phyloP scores from a whole-genome alignment of 495 filamentous ascomycete species.

The Penicillium salamii region DNA sequence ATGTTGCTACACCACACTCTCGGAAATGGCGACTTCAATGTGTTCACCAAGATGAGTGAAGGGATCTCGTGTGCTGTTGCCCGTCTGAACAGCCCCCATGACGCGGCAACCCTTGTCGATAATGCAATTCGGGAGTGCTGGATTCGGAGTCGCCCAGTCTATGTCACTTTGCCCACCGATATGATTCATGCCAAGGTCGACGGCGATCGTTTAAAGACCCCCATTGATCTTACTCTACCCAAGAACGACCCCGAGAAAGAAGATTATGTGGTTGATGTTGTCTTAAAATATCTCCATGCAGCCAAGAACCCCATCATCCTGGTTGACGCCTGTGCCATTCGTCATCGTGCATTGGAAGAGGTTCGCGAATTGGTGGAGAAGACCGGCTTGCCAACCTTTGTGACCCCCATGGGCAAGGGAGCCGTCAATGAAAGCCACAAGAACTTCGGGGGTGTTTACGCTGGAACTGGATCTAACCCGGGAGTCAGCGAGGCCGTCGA shows the following conservation, averaged over 20 bases:
- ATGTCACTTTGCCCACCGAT: conserved; percentile 83
- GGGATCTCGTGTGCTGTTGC: conserved; percentile 68
- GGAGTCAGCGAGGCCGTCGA: conserved; percentile 74
- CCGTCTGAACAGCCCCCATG: conserved; percentile 63
- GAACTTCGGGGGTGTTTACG: conserved; percentile 84
- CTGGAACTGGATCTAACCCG: conserved; percentile 70
- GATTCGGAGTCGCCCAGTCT: conserved; percentile 71
- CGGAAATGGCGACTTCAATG: conserved; percentile 84
- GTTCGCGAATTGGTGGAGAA: conserved; percentile 74
- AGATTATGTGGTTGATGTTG: conserved; percentile 77
- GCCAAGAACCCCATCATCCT: conserved; percentile 79
- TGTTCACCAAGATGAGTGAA: conserved; percentile 76
- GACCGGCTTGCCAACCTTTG: conserved; percentile 77
- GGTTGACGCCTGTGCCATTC: conserved; percentile 87
- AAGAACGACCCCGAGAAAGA: conserved; percentile 70
- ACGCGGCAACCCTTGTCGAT: conserved; percentile 75
- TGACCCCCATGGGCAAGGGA: conserved; percentile 90
- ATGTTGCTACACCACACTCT: conserved; percentile 89
- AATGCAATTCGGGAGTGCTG: conserved; percentile 77
- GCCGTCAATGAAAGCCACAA: conserved; percentile 74
- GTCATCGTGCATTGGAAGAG: conserved; percentile 73
- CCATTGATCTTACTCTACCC: conserved; percentile 64
- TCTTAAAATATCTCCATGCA: conserved; percentile 71
- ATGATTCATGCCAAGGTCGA: conserved; percentile 79
- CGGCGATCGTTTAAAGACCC: conserved; percentile 63